Base-by-base conservation (phyloP, 2,329 filamentous ascomycete species). In the Beauveria asiatica region DNA sequence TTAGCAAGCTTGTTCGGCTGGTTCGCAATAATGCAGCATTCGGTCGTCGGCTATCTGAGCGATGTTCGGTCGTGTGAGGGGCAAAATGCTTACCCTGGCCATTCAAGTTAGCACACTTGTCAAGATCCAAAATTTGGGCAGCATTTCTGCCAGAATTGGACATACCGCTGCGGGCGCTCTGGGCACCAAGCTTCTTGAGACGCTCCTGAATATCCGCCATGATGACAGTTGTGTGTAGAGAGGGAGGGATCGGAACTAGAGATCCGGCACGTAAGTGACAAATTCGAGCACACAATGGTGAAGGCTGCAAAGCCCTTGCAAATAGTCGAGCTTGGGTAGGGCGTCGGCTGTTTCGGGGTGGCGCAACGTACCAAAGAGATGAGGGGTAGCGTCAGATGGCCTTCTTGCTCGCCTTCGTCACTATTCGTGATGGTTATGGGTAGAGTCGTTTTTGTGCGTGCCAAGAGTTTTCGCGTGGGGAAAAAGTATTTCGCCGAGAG, bases 101-200 rank as follows among this genome's bases (percentile, higher is more conserved):
- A 53, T 21, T 44, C 13, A 39, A 49, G 63, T 67, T 64, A 67
- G 62, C 56, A 62, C 37, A 59, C 19, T 53, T 21, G n/a, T 46
- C 52, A 49, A 48, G 59, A 50, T 44, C 37, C 59, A 41, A 66
- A 58, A 63, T 50, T 59, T 61, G 53, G 59, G 61, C 63, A 60
- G 57, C 57, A 60, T 41, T 59, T 60, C 58, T 39, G 48, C 50
- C 25, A 59, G 41, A 25, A 51, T 52, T 53, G 16, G 57, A 84
- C 87, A 70, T 84, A 90, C 88, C 88, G 78, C 87, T 90, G 75
- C 80, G 78, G 70, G 79, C 78, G 62, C 69, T 68, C 68, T 68
- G 59, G 53, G 52, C 67, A 73, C 79, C 79, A 65, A 82, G 79
- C 80, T 83, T 83, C 80, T 82, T 83, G 70, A 83, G 77, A 69